These are phyloP conservation scores for Pseudogymnoascus sp. DNA, from an alignment of 2,329 filamentous ascomycete species.

Conservation along the genomic window DNA sequence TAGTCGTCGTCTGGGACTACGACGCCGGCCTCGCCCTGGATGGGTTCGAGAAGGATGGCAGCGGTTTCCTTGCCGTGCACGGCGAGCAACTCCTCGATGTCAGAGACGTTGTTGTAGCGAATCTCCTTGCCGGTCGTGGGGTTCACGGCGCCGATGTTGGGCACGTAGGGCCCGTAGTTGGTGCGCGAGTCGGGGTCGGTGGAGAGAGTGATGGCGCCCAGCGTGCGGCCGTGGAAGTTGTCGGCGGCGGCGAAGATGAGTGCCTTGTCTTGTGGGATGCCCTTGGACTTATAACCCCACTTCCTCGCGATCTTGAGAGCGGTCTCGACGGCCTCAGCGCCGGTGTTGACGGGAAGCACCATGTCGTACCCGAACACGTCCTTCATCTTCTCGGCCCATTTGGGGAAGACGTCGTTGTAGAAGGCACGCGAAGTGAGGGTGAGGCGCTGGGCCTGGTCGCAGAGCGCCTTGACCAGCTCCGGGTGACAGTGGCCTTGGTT, in stretches of 20 bases:
- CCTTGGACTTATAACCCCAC: slow-evolving; percentile 96
- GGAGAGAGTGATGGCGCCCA: slow-evolving; percentile 91
- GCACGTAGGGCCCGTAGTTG: slow-evolving; percentile 94
- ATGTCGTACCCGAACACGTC: slow-evolving; percentile 90
- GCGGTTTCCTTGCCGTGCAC: slow-evolving; percentile 76
- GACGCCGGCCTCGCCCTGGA: slow-evolving; percentile 95
- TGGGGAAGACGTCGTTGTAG: slow-evolving; percentile 96
- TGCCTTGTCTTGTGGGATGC: slow-evolving; percentile 74
- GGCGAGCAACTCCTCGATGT: slow-evolving; percentile 71
- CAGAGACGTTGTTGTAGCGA: slow-evolving; percentile 75
- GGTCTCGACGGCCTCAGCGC: slow-evolving; percentile 91
- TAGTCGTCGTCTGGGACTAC: slow-evolving; percentile 90
- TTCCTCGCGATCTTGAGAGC: slow-evolving; percentile 93
- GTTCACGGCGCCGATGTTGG: slow-evolving; percentile 68
- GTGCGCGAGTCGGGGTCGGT: slow-evolving; percentile 86
- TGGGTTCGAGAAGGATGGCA: slow-evolving; percentile 90
- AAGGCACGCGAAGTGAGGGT: slow-evolving; percentile 92
- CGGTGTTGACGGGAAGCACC: slow-evolving; percentile 97
- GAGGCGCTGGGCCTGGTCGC: slow-evolving; percentile 78
- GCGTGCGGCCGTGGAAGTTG: slow-evolving; percentile 96
- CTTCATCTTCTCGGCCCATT: slow-evolving; percentile 88
- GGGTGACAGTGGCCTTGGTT: slow-evolving; percentile 98
- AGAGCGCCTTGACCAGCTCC: slow-evolving; percentile 81
- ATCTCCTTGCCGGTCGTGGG: slow-evolving; percentile 71
- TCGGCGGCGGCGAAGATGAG: slow-evolving; percentile 75